Base-by-base conservation (phyloP, 805 yeast species). In the Komagataella ulmi region DNA sequence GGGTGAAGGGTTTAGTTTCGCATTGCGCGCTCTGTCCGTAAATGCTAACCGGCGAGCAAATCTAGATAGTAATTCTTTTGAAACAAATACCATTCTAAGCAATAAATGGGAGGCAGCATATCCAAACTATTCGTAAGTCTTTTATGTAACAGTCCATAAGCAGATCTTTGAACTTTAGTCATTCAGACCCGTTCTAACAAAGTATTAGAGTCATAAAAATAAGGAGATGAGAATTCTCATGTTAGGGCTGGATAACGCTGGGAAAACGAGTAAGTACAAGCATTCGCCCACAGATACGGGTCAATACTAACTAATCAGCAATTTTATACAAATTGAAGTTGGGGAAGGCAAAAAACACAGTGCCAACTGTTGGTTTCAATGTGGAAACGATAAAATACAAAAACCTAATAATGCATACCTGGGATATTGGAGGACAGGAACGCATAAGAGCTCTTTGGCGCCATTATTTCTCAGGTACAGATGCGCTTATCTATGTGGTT, bases 391-490 rank as follows among this genome's bases (percentile, higher is more conserved):
- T 85, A 1, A 59, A 63, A 1, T 66, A 70, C 55, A 54, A 64
- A 1, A 73, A 69, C 3, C 74, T 65, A 57, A 73, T 72, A 44
- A 61, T 85, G 50, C 82, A 82, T 56, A 62, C 84, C 30, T 85
- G 95, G 98, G 67, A 82, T 67, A 93, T 93, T 55, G 97, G 97
- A 69, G 97, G 97, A 64, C 97, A 88, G 71, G 95, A 86, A 61
- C 75, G 95, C 66, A 79, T 89, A 58, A 79, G 97, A 63, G 95
- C 95, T 0, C 73, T 90, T 53, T 90, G 98, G 97, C 81, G 97
- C 67, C 97, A 90, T 64, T 90, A 90, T 69, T 88, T 85, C 68
- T 86, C 95, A 10, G 96, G 96, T 44, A 88, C 97, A 3, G 85
- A 88, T 63, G 96, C 96, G 7, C 75, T 90, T 53, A 88, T 90